Evolutionary conservation across 2,329 filamentous ascomycete genomes (phyloP).

Genomic region (Colletotrichum musicola): DNA sequence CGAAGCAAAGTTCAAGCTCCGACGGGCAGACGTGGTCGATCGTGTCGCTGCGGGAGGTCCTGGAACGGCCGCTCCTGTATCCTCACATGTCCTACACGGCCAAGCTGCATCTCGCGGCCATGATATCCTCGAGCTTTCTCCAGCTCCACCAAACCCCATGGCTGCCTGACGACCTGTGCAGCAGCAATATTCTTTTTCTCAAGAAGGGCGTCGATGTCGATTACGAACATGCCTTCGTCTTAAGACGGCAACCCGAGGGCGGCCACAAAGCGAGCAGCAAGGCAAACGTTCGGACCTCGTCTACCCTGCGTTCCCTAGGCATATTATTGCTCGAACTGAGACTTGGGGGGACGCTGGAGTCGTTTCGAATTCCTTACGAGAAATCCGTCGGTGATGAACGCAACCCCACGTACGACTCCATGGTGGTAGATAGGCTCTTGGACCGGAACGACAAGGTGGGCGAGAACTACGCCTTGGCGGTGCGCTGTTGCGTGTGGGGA

Average conservation of each 20-base stretch:
- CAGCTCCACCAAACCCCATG: conserved; percentile 43
- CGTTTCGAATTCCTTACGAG: conserved; percentile 2
- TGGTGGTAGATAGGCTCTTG: not conserved
- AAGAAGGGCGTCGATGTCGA: not conserved
- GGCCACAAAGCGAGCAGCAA: conserved; percentile 1
- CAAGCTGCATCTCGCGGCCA: conserved; percentile 40
- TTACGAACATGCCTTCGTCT: conserved; percentile 20
- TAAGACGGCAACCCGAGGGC: not conserved
- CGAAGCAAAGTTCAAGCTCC: not conserved
- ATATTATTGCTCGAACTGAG: conserved; percentile 42
- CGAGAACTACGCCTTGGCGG: conserved; percentile 41
- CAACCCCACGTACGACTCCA: not conserved
- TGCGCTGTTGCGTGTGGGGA: conserved; percentile 38
- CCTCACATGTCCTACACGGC: not conserved
- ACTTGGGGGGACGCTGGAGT: conserved; percentile 20
- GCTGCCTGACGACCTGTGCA: conserved; percentile 33
- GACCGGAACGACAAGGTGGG: conserved; percentile 6
- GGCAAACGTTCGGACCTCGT: no score
- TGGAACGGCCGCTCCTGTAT: not conserved
- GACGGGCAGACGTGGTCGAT: not conserved
- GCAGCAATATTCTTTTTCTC: conserved; percentile 37
- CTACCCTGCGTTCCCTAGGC: conserved; percentile 38
- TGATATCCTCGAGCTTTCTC: conserved; percentile 42
- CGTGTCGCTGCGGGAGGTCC: conserved; percentile 35
- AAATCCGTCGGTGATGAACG: not conserved